Evolutionary conservation across 768 basidiomycete species (phyloP).

Genomic region (Boletellus emodensis): DNA sequence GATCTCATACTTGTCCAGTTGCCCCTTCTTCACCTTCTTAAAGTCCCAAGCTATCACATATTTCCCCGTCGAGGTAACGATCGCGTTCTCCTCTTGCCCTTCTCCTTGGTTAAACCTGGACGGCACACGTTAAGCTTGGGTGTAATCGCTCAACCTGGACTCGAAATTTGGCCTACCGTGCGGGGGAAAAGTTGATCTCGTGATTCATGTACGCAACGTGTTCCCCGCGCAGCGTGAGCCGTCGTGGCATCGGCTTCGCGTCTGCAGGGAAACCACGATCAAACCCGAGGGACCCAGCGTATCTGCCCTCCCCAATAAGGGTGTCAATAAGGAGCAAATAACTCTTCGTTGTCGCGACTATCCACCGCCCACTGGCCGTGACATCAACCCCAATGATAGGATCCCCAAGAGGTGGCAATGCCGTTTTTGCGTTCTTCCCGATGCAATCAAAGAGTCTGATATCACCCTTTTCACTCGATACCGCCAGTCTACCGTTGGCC

Average conservation of each 20-base stretch:
- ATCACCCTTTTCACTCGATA: slow-evolving; percentile 96
- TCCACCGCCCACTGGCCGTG: slow-evolving; percentile 88
- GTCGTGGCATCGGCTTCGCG: slow-evolving; percentile 85
- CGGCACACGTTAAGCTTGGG: slow-evolving; percentile 3
- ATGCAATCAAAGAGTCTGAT: slow-evolving; percentile 92
- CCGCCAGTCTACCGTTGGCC: slow-evolving; percentile 78
- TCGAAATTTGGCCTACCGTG: slow-evolving; percentile 55
- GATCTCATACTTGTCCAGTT: slow-evolving; percentile 90
- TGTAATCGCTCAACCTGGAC: not conserved
- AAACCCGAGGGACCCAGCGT: slow-evolving; percentile 80
- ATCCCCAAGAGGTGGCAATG: slow-evolving; percentile 90
- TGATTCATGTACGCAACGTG: slow-evolving; percentile 94
- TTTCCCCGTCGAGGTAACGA: slow-evolving; percentile 89
- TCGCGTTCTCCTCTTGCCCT: slow-evolving; percentile 87
- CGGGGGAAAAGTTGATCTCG: slow-evolving; percentile 84
- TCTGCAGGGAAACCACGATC: slow-evolving; percentile 94
- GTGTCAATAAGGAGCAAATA: slow-evolving; percentile 95
- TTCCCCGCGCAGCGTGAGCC: slow-evolving; percentile 83
- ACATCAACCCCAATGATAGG: slow-evolving; percentile 94
- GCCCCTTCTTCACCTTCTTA: slow-evolving; percentile 88
- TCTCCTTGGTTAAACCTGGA: slow-evolving; percentile 88
- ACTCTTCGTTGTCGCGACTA: slow-evolving; percentile 93
- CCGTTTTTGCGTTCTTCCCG: slow-evolving; percentile 99
- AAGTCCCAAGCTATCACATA: slow-evolving; percentile 98
- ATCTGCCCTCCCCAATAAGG: slow-evolving; percentile 86